Base-by-base conservation (phyloP, 352 stramenopile genomes). In the Phytophthora brassicae region DNA sequence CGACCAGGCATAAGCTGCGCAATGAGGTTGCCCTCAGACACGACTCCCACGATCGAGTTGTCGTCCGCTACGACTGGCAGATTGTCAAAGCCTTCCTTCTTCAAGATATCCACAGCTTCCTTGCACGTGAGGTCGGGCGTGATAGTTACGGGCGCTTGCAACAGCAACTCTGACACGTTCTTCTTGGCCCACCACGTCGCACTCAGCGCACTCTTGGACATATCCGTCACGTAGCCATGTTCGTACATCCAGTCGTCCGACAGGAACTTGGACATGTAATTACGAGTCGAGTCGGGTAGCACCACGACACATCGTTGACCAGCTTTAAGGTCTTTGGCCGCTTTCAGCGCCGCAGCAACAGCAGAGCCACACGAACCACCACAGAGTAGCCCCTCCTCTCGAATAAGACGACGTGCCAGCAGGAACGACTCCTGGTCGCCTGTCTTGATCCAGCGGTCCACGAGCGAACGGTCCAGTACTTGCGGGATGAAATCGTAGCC, bases 211-310 rank as follows among this genome's bases (percentile, higher is more conserved):
- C 78, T 89, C 70, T 90, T 88, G 51, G 74, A 77, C 64, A 88
- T 72, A 49, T 88, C 80, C 52, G 88, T 84, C 33, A 95, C 85
- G 67, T 90, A 95, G 35, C 77, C 79, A 68, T 93, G 70, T 56
- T 92, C 79, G 70, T 90, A 92, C 86, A 95, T 95, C 95, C 96
- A 99, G 73, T 98, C 89, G 75, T 99, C 94, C 49, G 80, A 96
- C 23, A 99, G 66, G 59, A 97, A 97, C 82, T 99, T 99, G 72
- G 90, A 98, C 95, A 99, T 99, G 90, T 99, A 99, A 80, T 99
- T 99, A 41, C 95, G 82, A 26, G 97, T 96, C 48, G 87, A 97
- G 77, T 99, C 96, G 0, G 96, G 94, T 14, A 99, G 75, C 45
- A 99, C 86, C 5, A 99, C 92, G 6, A 99, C 95, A 66, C 90